Base-by-base conservation (phyloP, 2,329 filamentous ascomycete genomes). In the Microdochium trichocladiopsis region DNA sequence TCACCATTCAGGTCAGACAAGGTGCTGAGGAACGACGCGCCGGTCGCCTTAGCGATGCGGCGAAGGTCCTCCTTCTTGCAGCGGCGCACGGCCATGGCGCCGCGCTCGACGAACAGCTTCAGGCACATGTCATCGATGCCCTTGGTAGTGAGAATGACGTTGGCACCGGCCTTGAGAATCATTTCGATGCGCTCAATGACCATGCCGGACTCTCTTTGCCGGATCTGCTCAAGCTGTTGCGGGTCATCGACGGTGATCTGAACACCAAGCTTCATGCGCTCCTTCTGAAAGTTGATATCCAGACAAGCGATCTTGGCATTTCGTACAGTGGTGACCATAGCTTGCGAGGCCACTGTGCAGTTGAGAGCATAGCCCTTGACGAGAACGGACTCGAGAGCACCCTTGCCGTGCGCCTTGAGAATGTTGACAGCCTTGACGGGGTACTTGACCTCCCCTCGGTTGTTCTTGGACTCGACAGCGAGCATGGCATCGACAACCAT, bases 351-450 rank as follows among this genome's bases (percentile, higher is more conserved):
- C 54, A 99, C 92, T 36, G 94, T 99, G 79, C 94, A 99, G 80
- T 99, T 99, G 64, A 99, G 76, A 53, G 94, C 94, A 69, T 99
- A 99, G 52, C 94, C 94, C 76, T 95, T 95, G 66, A 99, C 86
- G 48, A 99, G 77, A 23, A 95, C 72, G 11, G 92, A 96, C 74
- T 99, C 94, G 41, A 83, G 82, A 21, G 85, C 82, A 64, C 90
- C 90, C 81, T 97, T 96, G 66, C 94, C 94, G 69, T 99, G 94
- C 36, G 94, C 94, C 77, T 99, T 99, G 60, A 99, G 85, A 56
- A 99, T 90, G 71, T 99, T 99, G 69, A 99, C 94, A 21, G 94
- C 94, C 80, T 99, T 99, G 65, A 99, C 94, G 3, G 94, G 94
- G 72, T 97, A 99, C 76, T 96, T 99, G 69, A 83, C 75, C 74